phyloP scores from a whole-genome alignment of 257 asterid species.

The Ligustrum vulgare region DNA sequence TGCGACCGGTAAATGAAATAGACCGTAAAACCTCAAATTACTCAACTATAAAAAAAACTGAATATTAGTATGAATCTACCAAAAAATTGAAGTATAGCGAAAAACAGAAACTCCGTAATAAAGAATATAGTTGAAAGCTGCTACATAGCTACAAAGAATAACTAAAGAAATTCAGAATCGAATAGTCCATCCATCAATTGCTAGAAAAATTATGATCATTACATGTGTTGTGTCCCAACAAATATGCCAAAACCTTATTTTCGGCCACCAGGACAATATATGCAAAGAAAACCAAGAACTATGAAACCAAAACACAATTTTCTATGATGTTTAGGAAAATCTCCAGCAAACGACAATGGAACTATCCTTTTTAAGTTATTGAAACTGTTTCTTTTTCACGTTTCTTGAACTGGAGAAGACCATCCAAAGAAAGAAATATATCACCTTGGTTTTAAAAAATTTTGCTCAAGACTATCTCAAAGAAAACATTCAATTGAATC shows the following conservation, averaged over 20 bases:
- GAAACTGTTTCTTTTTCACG: constrained; percentile 52
- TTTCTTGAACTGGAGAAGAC: constrained; percentile 44
- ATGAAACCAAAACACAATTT: constrained; percentile 33
- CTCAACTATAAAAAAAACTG: background rate
- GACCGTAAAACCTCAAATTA: background rate
- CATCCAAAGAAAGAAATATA: constrained; percentile 39
- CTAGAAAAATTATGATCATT: constrained; percentile 41
- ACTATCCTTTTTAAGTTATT: constrained; percentile 44
- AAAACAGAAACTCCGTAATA: background rate
- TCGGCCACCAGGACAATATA: constrained; percentile 27
- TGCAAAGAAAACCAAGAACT: constrained; percentile 42
- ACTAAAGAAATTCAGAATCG: background rate
- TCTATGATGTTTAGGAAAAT: constrained; percentile 39
- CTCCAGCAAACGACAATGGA: constrained; percentile 36
- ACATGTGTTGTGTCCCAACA: constrained; percentile 36
- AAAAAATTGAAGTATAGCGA: background rate
- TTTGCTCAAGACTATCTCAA: constrained; percentile 52
- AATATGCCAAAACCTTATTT: constrained; percentile 42
- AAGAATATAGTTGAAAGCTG: background rate
- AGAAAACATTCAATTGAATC: constrained; percentile 50
- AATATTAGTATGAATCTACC: background rate
- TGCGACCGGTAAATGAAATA: background rate
- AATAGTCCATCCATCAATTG: constrained; percentile 29
- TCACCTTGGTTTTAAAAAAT: constrained; percentile 32
- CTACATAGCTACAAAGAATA: background rate